Conservation (phyloP, 78 protist genomes). For the Dictyostelium capitatum region DNA sequence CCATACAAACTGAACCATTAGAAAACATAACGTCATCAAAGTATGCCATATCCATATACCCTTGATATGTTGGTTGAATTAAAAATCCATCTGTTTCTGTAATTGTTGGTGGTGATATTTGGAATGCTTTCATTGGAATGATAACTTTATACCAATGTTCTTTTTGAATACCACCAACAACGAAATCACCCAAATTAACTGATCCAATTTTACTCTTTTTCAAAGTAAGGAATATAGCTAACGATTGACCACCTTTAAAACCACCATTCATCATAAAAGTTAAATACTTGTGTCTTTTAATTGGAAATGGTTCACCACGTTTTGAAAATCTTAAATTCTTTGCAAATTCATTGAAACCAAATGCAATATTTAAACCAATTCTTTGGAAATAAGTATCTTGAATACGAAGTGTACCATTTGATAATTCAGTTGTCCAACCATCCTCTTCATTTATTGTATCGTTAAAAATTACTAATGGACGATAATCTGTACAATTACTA, state of each 20-base stretch:
- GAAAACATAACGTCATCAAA: slow-evolving; percentile 15
- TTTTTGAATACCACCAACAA: slow-evolving; percentile 11
- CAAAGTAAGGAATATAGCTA: neutral
- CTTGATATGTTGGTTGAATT: neutral
- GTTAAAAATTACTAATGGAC: neutral
- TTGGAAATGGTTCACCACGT: neutral
- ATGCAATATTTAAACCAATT: slow-evolving; percentile 11
- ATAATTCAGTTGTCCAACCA: neutral
- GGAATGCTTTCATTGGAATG: slow-evolving; percentile 17
- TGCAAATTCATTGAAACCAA: slow-evolving; percentile 12
- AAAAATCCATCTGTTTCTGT: neutral
- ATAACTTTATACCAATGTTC: slow-evolving; percentile 3
- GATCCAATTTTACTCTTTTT: slow-evolving; percentile 3
- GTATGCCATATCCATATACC: slow-evolving; percentile 4
- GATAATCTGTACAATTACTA: slow-evolving; percentile 7
- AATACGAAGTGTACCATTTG: neutral
- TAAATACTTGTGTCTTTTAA: slow-evolving; percentile 13
- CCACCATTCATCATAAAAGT: slow-evolving; percentile 35
- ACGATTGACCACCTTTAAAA: neutral
- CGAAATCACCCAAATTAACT: slow-evolving; percentile 11
- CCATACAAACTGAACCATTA: slow-evolving; percentile 22
- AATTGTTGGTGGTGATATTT: neutral
- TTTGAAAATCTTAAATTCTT: neutral
- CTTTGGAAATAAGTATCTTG: slow-evolving; percentile 13
- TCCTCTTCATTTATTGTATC: slow-evolving; percentile 19